These are phyloP conservation scores for Euphorbia tirucalli DNA, from an alignment of 345 rosid genomes.

Conservation along the genomic window DNA sequence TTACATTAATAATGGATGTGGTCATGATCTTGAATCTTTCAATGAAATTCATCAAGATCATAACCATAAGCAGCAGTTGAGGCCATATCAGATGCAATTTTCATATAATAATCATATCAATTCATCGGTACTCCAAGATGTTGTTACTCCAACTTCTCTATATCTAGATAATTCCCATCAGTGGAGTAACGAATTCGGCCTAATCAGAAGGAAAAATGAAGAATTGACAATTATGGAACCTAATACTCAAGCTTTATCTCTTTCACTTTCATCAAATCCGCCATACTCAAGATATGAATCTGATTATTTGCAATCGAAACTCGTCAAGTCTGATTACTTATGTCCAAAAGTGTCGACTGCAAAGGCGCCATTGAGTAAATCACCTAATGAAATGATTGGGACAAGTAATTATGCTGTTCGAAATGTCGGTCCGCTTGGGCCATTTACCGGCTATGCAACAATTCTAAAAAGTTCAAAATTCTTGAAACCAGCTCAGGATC, in stretches of 20 bases:
- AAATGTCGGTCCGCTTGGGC: conserved; percentile 60
- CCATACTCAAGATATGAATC: conserved; percentile 20
- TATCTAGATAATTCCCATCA: conserved; percentile 16
- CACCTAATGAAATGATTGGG: conserved; percentile 28
- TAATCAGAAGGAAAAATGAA: conserved; percentile 21
- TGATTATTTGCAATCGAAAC: conserved; percentile 12
- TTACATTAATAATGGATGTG: conserved; percentile 19
- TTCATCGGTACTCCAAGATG: conserved; percentile 34
- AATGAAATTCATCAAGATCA: conserved; percentile 30
- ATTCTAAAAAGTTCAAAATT: conserved; percentile 59
- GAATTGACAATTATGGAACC: too few species aligned
- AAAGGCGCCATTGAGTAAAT: conserved; percentile 40
- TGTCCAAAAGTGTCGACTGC: conserved; percentile 13
- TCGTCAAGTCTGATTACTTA: neutral
- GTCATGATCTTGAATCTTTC: conserved; percentile 27
- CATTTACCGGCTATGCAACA: conserved; percentile 70
- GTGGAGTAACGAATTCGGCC: conserved; percentile 30
- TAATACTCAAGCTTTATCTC: conserved; percentile 39
- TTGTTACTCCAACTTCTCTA: conserved; percentile 26
- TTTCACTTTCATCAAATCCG: conserved; percentile 55
- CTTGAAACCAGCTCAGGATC: conserved; percentile 51
- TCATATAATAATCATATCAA: conserved; percentile 6
- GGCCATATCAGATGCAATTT: conserved; percentile 22
- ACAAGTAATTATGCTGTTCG: conserved; percentile 25
- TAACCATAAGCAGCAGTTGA: conserved; percentile 20